phyloP scores from a whole-genome alignment of 176 grass and related monocot genomes.

The Calamus simplicifolius region DNA sequence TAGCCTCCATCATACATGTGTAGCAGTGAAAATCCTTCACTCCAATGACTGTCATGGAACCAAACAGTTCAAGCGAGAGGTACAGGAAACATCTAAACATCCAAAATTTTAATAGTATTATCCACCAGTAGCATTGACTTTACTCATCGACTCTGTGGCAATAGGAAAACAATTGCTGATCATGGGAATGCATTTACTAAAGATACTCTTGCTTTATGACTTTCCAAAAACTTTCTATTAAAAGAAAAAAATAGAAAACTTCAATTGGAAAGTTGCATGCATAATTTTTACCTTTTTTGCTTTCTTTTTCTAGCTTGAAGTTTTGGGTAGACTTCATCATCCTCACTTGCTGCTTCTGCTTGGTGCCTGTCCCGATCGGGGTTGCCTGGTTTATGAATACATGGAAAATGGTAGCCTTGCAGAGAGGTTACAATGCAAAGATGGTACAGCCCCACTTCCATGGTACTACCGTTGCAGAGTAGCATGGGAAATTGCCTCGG shows the following conservation, averaged over 20 bases:
- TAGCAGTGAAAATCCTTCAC: conserved; percentile 72
- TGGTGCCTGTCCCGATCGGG: conserved; percentile 67
- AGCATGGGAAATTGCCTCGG: conserved; percentile 51
- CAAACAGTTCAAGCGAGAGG: conserved; percentile 83
- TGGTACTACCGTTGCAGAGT: conserved; percentile 64
- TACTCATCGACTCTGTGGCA: too few relatives aligned
- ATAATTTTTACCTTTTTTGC: too few relatives aligned
- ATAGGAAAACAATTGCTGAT: too few relatives aligned
- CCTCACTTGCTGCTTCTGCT: conserved; percentile 69
- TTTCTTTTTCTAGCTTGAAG: conserved; percentile 51
- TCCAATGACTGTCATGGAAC: conserved; percentile 30
- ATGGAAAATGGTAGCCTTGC: conserved; percentile 96
- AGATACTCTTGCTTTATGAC: too few relatives aligned
- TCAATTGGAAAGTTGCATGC: too few relatives aligned
- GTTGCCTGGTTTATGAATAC: conserved; percentile 89
- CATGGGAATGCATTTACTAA: too few relatives aligned
- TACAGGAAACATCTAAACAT: background rate
- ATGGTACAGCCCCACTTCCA: conserved; percentile 37
- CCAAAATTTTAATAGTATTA: too few relatives aligned
- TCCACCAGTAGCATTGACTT: too few relatives aligned
- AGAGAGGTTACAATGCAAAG: conserved; percentile 57
- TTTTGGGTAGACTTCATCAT: conserved; percentile 62
- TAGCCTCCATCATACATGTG: conserved; percentile 55
- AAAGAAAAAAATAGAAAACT: too few relatives aligned
- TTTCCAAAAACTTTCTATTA: too few relatives aligned